A percentile compares a stretch with the other conserved stretches of the same genome.
phyloP scores from a whole-genome alignment of 2,329 filamentous ascomycete genomes.

The Colletotrichum graminicola region DNA sequence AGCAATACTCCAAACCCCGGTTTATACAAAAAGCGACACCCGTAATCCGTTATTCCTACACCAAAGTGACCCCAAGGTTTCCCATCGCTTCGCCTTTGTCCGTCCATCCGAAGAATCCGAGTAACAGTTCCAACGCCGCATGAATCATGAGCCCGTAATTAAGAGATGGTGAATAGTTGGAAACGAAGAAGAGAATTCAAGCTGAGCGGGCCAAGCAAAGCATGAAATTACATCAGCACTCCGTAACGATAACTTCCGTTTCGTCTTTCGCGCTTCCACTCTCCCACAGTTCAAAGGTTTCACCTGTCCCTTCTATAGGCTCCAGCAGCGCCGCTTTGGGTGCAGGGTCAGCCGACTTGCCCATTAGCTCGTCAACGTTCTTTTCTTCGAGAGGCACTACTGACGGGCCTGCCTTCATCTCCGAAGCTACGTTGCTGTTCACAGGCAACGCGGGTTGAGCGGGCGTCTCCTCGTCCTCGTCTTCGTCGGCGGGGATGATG shows the following conservation, averaged over 20 bases:
- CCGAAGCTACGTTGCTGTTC: conserved; percentile 46
- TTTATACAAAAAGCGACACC: conserved; percentile 29
- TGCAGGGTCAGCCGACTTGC: conserved; percentile 52
- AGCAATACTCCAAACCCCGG: conserved; percentile 27
- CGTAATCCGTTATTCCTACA: conserved; percentile 18
- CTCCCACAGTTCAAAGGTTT: conserved; percentile 78
- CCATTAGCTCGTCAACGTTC: conserved; percentile 54
- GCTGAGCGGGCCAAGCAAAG: conserved; percentile 15
- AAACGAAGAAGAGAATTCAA: conserved; percentile 28
- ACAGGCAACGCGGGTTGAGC: conserved; percentile 27
- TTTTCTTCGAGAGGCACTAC: conserved; percentile 42
- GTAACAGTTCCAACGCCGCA: conserved; percentile 34
- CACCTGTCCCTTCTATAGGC: conserved; percentile 69
- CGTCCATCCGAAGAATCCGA: conserved; percentile 20
- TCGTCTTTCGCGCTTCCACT: conserved; percentile 75
- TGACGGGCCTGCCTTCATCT: conserved; percentile 45
- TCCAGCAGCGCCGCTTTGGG: conserved; percentile 62
- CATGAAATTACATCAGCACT: conserved; percentile 45
- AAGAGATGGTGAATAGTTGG: conserved; percentile 41
- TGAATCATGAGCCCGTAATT: conserved; percentile 39
- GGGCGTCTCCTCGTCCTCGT: conserved; percentile 52
- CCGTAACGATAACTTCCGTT: conserved; percentile 49
- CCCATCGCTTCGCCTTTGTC: conserved; percentile 23
- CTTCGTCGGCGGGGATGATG: conserved; percentile 72
- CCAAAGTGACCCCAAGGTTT: conserved; percentile 14